A percentile compares a stretch with the other conserved stretches of the same genome.
These are phyloP conservation scores for Agastache rugosa DNA, from an alignment of 257 asterid species.

Conservation along the genomic window DNA sequence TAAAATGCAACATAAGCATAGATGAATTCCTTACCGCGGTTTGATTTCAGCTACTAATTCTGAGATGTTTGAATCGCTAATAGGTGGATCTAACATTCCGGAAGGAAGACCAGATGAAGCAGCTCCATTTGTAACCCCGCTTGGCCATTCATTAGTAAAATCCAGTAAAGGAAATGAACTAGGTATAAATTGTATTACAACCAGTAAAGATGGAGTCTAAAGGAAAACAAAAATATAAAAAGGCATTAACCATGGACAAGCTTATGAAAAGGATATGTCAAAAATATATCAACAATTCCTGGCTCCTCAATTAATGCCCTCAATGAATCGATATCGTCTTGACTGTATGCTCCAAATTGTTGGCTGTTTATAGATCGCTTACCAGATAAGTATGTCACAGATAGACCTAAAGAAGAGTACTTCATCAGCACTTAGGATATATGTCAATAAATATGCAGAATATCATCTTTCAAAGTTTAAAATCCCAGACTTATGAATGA, in stretches of 20 bases:
- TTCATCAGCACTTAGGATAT: slow-evolving; percentile 33
- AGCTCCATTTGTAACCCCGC: slow-evolving; percentile 64
- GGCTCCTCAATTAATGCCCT: slow-evolving; percentile 93
- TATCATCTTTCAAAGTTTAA: slow-evolving; percentile 26
- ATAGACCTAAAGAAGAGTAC: slow-evolving; percentile 64
- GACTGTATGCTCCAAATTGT: slow-evolving; percentile 79
- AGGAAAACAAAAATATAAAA: slow-evolving; percentile 28
- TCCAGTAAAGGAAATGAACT: slow-evolving; percentile 59
- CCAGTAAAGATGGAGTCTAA: slow-evolving; percentile 10
- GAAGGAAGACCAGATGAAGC: slow-evolving; percentile 65
- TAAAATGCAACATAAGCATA: neutral
- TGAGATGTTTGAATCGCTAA: slow-evolving; percentile 64
- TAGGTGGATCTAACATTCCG: slow-evolving; percentile 59
- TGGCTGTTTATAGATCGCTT: slow-evolving; percentile 64
- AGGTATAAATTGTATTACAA: slow-evolving; percentile 13
- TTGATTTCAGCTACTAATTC: slow-evolving; percentile 89
- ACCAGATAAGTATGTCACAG: slow-evolving; percentile 88
- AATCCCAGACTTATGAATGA: slow-evolving; percentile 22
- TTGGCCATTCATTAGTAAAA: slow-evolving; percentile 94
- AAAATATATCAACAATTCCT: slow-evolving; percentile 79
- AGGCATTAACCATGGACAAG: slow-evolving; percentile 10
- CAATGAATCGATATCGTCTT: slow-evolving; percentile 94
- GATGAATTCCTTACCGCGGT: slow-evolving; percentile 76
- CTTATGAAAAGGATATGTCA: slow-evolving; percentile 81
- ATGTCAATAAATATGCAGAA: slow-evolving; percentile 26